These are phyloP conservation scores for Aspergillus sp. DNA, from an alignment of 2,329 filamentous ascomycete genomes.

Conservation along the genomic window DNA sequence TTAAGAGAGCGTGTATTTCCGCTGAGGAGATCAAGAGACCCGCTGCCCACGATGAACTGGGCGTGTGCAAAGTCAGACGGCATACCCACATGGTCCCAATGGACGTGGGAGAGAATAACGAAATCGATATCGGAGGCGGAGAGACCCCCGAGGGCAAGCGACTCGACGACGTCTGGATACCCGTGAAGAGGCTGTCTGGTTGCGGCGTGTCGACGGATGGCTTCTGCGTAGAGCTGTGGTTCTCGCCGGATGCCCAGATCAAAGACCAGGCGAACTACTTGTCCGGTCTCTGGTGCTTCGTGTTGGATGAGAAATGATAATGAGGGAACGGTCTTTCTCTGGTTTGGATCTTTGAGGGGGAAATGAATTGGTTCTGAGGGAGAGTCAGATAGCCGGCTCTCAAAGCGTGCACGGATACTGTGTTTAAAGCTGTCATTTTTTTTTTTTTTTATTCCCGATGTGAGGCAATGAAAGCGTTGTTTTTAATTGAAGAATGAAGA, in stretches of 20 bases:
- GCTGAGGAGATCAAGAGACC: conserved; percentile 13
- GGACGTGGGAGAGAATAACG: conserved; percentile 39
- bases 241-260: conserved; percentile 27
- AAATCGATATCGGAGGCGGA: conserved; percentile 35
- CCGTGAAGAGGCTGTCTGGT: conserved; percentile 19
- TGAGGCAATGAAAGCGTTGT: too few species aligned
- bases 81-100: conserved; percentile 40
- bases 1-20: neutral
- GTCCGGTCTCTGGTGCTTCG: conserved; percentile 4
- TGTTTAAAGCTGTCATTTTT: too few species aligned
- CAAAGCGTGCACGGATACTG: conserved; percentile 34
- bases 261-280: conserved; percentile 20
- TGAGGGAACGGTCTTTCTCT: conserved; percentile 21
- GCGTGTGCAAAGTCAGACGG: conserved; percentile 32
- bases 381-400: conserved; percentile 23
- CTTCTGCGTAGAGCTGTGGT: conserved; percentile 13
- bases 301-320: conserved; percentile 28
- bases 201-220: conserved; percentile 16
- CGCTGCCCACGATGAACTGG: conserved; percentile 35
- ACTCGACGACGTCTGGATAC: conserved; percentile 22
- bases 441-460: too few species aligned
- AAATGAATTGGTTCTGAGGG: conserved; percentile 18
- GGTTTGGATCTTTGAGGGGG: too few species aligned
- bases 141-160: conserved; percentile 33
- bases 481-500: too few species aligned